A percentile compares a stretch with the other conserved stretches of the same genome.
These are phyloP conservation scores for Royoungia palumana DNA, from an alignment of 768 basidiomycete species.

Conservation along the genomic window DNA sequence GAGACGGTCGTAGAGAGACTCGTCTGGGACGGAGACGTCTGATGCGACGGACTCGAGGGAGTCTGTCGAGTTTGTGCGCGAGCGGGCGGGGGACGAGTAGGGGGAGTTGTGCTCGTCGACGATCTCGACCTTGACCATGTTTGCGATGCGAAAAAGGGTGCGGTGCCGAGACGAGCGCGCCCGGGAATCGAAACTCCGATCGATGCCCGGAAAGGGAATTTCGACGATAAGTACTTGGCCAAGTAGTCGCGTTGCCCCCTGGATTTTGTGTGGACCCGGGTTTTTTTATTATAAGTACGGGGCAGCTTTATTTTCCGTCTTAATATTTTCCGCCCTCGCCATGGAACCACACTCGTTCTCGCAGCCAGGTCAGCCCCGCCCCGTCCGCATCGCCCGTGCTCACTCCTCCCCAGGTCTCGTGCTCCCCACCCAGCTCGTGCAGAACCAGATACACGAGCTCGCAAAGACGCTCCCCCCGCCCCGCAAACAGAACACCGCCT, in stretches of 20 bases:
- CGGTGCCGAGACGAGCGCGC: constrained; percentile 27
- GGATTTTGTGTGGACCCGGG: constrained; percentile 11
- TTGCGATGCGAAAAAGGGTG: constrained; percentile 14
- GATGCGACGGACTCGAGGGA: constrained; percentile 82
- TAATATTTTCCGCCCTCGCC: constrained; percentile 28
- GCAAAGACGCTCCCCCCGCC: constrained; percentile 81
- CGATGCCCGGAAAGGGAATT: constrained; percentile 5
- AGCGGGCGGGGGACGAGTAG: constrained; percentile 72
- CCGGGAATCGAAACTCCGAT: constrained; percentile 27
- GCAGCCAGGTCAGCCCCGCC: constrained; percentile 24
- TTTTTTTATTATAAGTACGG: constrained; percentile 25
- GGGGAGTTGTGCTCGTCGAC: constrained; percentile 77
- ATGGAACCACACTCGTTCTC: constrained; percentile 35
- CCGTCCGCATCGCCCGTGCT: neutral
- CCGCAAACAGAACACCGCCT: constrained; percentile 89
- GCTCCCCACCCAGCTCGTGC: constrained; percentile 63
- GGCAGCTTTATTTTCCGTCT: constrained; percentile 20
- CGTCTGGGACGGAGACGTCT: constrained; percentile 63
- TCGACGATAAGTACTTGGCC: constrained; percentile 26
- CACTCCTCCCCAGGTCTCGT: constrained; percentile 43
- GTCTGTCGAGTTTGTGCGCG: constrained; percentile 61
- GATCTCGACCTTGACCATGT: constrained; percentile 92
- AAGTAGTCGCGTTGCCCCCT: constrained; percentile 14
- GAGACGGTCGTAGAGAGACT: constrained; percentile 85
- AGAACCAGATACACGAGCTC: constrained; percentile 80